phyloP scores from a whole-genome alignment of 129 eudicot genomes.

The Erigeron canadensis region DNA sequence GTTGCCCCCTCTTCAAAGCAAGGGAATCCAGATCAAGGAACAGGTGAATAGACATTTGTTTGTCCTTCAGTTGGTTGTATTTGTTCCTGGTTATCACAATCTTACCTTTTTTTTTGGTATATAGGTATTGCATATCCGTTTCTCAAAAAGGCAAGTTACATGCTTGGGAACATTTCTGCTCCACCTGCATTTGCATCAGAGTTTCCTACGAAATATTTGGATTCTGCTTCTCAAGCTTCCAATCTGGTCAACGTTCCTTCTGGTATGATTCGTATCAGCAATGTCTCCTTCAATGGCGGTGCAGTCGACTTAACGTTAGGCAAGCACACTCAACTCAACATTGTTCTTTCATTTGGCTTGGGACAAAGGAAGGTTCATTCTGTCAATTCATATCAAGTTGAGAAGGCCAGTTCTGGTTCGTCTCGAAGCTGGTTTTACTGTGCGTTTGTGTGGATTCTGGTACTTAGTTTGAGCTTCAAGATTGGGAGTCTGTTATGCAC shows the following conservation, averaged over 20 bases:
- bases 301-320: constrained; percentile 46
- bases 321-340: constrained; percentile 49
- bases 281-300: constrained; percentile 38
- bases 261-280: constrained; percentile 61
- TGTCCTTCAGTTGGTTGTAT: not conserved
- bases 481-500: constrained; percentile 51
- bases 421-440: constrained; percentile 55
- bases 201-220: constrained; percentile 65
- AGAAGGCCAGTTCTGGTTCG: constrained; percentile 35
- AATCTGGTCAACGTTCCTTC: constrained; percentile 60
- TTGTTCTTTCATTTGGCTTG: constrained; percentile 58
- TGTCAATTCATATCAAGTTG: constrained; percentile 28
- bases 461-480: constrained; percentile 59
- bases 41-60: constrained; percentile 43
- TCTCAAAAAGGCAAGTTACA: constrained; percentile 59
- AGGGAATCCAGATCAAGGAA: constrained; percentile 29
- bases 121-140: constrained; percentile 58
- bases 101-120: constrained; percentile 14
- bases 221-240: constrained; percentile 47
- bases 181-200: constrained; percentile 94
- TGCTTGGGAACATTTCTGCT: constrained; percentile 64
- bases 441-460: constrained; percentile 48
- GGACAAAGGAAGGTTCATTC: constrained; percentile 32
- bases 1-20: constrained; percentile 44
- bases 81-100: not conserved